Evolutionary conservation across 2,329 filamentous ascomycete species (phyloP).

Genomic region (Blastomyces emzantsi): DNA sequence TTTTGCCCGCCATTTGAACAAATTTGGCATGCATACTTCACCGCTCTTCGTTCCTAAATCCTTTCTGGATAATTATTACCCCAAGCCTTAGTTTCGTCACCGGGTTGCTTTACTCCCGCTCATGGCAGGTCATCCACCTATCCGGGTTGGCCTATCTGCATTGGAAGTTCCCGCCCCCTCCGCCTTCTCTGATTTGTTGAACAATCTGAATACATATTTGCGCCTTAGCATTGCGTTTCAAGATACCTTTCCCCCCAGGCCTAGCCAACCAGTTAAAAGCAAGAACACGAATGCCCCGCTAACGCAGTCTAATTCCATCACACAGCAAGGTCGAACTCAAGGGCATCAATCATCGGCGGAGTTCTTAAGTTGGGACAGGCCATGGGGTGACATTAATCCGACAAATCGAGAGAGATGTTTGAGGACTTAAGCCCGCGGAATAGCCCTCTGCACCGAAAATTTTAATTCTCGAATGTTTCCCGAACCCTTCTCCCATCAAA

Average conservation of each 20-base stretch:
- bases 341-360: slow-evolving; percentile 47
- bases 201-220: background rate
- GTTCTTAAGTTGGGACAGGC: slow-evolving; percentile 9
- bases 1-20: background rate
- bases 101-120: background rate
- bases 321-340: slow-evolving; percentile 60
- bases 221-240: background rate
- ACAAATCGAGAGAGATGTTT: background rate
- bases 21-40: slow-evolving; percentile 2
- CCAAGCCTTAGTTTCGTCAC: background rate
- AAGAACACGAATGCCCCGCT: background rate
- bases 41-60: slow-evolving; percentile 6
- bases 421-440: background rate
- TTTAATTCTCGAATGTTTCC: background rate
- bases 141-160: background rate
- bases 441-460: background rate
- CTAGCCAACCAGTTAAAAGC: background rate
- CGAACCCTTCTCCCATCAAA: background rate
- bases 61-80: background rate
- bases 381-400: slow-evolving; percentile 21
- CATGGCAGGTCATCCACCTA: background rate
- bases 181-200: background rate
- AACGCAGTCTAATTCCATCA: slow-evolving; percentile 12
- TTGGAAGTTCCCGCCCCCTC: background rate
- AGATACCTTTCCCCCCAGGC: background rate